Conservation (phyloP, 257 asterid species). For the Lithospermum erythrorhizon region DNA sequence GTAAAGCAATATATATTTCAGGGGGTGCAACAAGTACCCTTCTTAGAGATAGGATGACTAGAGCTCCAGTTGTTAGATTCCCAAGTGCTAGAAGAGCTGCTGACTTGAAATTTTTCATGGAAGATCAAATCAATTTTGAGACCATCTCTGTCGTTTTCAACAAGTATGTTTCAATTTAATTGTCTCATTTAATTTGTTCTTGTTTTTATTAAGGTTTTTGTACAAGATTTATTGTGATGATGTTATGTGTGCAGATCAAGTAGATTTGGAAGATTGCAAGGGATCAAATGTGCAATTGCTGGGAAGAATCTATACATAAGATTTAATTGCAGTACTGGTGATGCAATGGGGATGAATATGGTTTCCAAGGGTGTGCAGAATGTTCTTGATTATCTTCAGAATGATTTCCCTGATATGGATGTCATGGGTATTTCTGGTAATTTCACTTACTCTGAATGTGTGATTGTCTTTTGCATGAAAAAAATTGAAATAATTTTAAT, state of each 20-base stretch:
- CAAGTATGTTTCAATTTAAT: constrained; percentile 18
- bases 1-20: constrained; percentile 38
- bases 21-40: constrained; percentile 41
- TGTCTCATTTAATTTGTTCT: background rate
- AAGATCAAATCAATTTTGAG: constrained; percentile 34
- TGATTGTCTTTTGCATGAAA: no score
- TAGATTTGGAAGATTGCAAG: constrained; percentile 38
- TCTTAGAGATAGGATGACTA: constrained; percentile 45
- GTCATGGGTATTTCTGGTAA: constrained; percentile 46
- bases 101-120: constrained; percentile 40
- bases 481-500: no score
- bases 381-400: constrained; percentile 36
- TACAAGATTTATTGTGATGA: background rate
- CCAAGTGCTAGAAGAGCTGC: constrained; percentile 39
- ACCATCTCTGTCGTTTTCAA: constrained; percentile 38
- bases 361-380: constrained; percentile 50
- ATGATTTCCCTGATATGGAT: constrained; percentile 46
- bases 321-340: constrained; percentile 46
- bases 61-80: constrained; percentile 55
- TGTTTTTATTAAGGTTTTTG: no score
- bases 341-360: constrained; percentile 62
- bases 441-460: background rate
- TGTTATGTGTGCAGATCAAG: constrained; percentile 32
- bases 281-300: constrained; percentile 38
- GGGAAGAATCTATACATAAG: constrained; percentile 45